Evolutionary conservation across 2,329 filamentous ascomycete genomes (phyloP).

Genomic region (Ascochyta pisi): DNA sequence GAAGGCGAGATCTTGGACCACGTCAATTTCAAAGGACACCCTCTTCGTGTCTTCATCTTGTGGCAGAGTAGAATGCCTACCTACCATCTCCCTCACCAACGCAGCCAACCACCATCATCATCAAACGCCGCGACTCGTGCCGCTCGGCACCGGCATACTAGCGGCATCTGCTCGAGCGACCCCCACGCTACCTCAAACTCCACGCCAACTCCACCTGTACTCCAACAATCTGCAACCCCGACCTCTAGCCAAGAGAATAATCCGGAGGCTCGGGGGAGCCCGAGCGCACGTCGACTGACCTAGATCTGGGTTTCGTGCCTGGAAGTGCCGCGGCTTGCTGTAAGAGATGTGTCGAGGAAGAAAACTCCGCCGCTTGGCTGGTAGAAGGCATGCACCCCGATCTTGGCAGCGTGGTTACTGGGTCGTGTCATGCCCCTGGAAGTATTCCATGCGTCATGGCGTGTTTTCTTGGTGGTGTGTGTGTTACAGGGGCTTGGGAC

Average conservation of each 20-base stretch:
- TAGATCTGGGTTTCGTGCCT: neutral
- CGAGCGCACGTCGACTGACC: neutral
- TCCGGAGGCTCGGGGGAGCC: neutral
- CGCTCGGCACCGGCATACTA: conserved; percentile 4
- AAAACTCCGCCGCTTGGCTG: neutral
- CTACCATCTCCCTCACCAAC: conserved; percentile 1
- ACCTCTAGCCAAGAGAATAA: conserved; percentile 12
- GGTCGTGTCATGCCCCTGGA: no score
- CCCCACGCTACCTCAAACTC: conserved; percentile 14
- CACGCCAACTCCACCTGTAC: conserved; percentile 5
- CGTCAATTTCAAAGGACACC: no score
- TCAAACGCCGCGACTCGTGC: conserved; percentile 8
- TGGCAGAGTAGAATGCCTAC: neutral
- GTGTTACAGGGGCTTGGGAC: no score
- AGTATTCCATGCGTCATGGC: neutral
- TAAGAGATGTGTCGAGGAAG: neutral
- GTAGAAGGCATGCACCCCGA: neutral
- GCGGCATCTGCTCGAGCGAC: conserved; percentile 6
- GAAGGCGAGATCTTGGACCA: neutral
- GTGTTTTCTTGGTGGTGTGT: no score
- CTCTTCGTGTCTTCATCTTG: neutral
- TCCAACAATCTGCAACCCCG: conserved; percentile 8
- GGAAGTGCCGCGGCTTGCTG: neutral
- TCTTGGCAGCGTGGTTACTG: neutral
- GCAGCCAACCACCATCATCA: conserved; percentile 5